These are phyloP conservation scores for Amaranthus hypochondriacus DNA, from an alignment of 148 eudicot genomes.

Conservation along the genomic window DNA sequence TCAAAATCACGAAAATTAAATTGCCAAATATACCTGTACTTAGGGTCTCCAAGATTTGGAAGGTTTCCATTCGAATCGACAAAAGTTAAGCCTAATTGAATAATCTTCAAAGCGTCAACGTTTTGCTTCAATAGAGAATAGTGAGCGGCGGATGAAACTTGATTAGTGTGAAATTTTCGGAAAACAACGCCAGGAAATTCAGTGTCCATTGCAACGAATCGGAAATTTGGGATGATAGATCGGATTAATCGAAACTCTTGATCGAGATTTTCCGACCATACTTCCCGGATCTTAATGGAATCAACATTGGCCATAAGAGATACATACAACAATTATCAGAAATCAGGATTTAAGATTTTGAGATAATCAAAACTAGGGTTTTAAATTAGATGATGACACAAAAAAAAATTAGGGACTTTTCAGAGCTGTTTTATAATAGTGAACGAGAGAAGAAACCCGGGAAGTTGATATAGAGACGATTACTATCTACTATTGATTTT, in stretches of 20 bases:
- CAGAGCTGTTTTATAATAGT: background rate
- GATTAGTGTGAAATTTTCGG: conserved; percentile 12
- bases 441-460: background rate
- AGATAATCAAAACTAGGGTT: background rate
- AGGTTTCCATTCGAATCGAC: conserved; percentile 47
- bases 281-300: conserved; percentile 31
- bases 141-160: conserved; percentile 8
- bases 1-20: conserved; percentile 62
- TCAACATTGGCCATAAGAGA: background rate
- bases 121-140: conserved; percentile 45
- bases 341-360: too few species aligned
- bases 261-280: conserved; percentile 43
- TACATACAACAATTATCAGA: too few species aligned
- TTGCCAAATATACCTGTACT: conserved; percentile 51
- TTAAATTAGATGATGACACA: background rate
- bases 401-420: background rate
- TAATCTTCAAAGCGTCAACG: conserved; percentile 50
- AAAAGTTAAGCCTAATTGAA: conserved; percentile 59
- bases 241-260: conserved; percentile 38
- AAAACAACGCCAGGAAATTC: conserved; percentile 57
- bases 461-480: background rate
- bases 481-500: background rate
- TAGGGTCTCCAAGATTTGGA: conserved; percentile 36
- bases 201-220: conserved; percentile 56
- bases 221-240: conserved; percentile 27